Percentiles rank a stretch among this genome's conserved stretches.
Conservation (phyloP, 1,139 yeast genomes). For the Yamadazyma sp. region DNA sequence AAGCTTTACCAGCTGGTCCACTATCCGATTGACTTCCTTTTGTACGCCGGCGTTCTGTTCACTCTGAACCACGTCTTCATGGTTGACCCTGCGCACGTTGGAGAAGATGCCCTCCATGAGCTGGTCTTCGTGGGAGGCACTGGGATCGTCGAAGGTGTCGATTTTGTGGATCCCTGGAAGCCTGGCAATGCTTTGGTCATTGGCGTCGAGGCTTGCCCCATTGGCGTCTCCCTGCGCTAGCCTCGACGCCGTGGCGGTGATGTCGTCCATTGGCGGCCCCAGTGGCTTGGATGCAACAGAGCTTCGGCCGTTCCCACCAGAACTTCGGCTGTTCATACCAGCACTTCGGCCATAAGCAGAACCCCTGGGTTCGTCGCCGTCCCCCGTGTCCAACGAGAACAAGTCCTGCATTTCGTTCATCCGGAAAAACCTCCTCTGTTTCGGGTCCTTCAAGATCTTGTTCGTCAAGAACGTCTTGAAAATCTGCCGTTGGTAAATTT, state of each 20-base stretch:
- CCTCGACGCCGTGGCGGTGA: too few species aligned
- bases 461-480: conserved; percentile 93
- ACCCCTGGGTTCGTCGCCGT: conserved; percentile 26
- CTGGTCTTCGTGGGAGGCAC: conserved; percentile 43
- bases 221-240: too few species aligned
- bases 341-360: too few species aligned
- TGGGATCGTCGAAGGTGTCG: conserved; percentile 44
- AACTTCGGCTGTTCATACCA: too few species aligned
- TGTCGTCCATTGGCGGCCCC: too few species aligned
- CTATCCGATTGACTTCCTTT: conserved; percentile 74
- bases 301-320: conserved; percentile 19
- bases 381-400: conserved; percentile 55
- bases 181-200: conserved; percentile 49
- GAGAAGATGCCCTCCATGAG: conserved; percentile 76
- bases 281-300: too few species aligned
- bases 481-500: conserved; percentile 93
- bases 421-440: conserved; percentile 89
- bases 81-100: conserved; percentile 76
- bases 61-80: conserved; percentile 71
- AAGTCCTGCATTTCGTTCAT: conserved; percentile 89
- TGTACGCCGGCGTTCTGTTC: conserved; percentile 56
- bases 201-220: too few species aligned
- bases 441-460: conserved; percentile 90
- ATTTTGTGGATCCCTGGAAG: conserved; percentile 57
- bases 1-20: conserved; percentile 74